These are phyloP conservation scores for Elaeis guineensis DNA, from an alignment of 176 grass and related monocot species.

Conservation along the genomic window DNA sequence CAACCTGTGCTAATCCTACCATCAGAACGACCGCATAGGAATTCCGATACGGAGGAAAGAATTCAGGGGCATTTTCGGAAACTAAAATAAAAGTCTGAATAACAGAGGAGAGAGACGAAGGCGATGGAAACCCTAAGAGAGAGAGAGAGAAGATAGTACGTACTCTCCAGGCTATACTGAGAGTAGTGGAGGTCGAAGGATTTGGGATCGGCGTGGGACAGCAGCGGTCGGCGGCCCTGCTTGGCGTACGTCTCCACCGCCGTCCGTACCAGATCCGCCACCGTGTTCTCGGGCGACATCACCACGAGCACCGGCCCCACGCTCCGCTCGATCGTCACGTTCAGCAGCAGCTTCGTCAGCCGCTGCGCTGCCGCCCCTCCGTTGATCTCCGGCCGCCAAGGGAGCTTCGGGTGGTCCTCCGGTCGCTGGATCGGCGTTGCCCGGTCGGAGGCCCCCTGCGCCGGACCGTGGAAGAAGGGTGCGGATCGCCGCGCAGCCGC, in stretches of 20 bases:
- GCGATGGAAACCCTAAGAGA: too few species aligned
- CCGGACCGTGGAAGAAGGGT: too few species aligned
- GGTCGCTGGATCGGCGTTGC: too few species aligned
- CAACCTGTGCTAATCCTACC: too few species aligned
- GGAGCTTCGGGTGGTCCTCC: too few species aligned
- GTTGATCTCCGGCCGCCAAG: too few species aligned
- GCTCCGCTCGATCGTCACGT: conserved; percentile 15
- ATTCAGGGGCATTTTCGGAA: too few species aligned
- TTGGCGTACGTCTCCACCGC: conserved; percentile 1
- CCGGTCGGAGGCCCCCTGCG: too few species aligned
- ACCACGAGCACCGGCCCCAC: conserved; percentile 11
- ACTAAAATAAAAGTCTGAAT: background rate
- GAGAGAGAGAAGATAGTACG: background rate
- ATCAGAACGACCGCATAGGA: too few species aligned
- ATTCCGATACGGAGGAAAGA: too few species aligned
- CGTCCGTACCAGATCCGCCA: background rate
- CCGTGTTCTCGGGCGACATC: background rate
- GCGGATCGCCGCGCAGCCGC: too few species aligned
- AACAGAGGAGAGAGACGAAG: background rate
- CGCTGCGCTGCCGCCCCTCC: background rate
- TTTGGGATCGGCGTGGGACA: conserved; percentile 3
- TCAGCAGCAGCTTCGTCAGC: conserved; percentile 2
- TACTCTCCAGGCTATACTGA: conserved; percentile 16
- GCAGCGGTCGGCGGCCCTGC: conserved; percentile 6
- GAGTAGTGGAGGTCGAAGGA: conserved; percentile 17